Evolutionary conservation across 352 stramenopile species (phyloP).

Genomic region (Pythium dissimile): DNA sequence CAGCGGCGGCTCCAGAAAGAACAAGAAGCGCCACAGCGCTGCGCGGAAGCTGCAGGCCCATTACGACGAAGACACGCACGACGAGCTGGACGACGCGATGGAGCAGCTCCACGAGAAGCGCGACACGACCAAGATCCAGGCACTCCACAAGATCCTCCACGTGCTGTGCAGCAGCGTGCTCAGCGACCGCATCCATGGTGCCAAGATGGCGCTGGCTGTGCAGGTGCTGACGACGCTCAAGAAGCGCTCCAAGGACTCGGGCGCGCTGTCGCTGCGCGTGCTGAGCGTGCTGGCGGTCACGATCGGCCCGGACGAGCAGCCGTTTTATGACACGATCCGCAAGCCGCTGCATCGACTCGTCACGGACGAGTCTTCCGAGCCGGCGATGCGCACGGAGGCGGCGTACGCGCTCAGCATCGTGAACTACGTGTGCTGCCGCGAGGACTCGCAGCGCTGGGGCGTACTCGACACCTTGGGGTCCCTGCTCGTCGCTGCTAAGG

Average conservation of each 20-base stretch:
- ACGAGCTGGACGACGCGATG: conserved; percentile 50
- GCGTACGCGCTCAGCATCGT: conserved; percentile 56
- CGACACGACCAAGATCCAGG: conserved; percentile 54
- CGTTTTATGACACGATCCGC: conserved; percentile 46
- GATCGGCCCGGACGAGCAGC: conserved; percentile 47
- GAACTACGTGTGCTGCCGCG: conserved; percentile 52
- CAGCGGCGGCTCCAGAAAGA: conserved; percentile 20
- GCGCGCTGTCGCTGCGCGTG: conserved; percentile 37
- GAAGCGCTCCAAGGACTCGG: conserved; percentile 52
- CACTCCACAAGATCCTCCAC: conserved; percentile 46
- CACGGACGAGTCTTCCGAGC: conserved; percentile 35
- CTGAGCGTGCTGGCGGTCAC: conserved; percentile 54
- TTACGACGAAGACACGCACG: conserved; percentile 27
- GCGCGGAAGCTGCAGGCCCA: conserved; percentile 34
- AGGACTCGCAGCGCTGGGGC: conserved; percentile 62
- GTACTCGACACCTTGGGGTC: conserved; percentile 46
- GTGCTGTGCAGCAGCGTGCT: conserved; percentile 41
- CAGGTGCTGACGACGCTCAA: conserved; percentile 51
- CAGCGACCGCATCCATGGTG: conserved; percentile 33
- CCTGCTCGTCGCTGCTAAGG: conserved; percentile 38
- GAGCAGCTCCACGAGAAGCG: conserved; percentile 64
- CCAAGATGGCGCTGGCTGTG: conserved; percentile 37
- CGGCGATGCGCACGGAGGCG: conserved; percentile 40
- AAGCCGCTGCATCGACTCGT: conserved; percentile 42
- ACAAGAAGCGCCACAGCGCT: conserved; percentile 4